Conservation (phyloP, 1,284 basidiomycete genomes). For the Ceratobasidium sp. region DNA sequence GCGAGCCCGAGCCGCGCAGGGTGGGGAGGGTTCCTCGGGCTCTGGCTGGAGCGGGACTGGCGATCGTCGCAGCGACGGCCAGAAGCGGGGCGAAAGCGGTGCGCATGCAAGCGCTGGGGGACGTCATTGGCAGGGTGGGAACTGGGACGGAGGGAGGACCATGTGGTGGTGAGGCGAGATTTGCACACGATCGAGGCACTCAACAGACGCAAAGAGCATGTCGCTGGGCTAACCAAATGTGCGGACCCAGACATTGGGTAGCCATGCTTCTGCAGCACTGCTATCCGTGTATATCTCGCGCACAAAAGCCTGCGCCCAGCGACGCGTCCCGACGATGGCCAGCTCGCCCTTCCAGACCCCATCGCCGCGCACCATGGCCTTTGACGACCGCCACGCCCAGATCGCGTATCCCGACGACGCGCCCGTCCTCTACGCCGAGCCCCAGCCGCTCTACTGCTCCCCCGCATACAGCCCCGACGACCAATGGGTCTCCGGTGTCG, state of each 20-base stretch:
- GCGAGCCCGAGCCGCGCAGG: too few species aligned
- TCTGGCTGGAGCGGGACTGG: too few species aligned
- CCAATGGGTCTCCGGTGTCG: conserved; percentile 8
- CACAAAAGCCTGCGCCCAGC: conserved; percentile 11
- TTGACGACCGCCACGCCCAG: conserved; percentile 25
- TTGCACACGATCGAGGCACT: conserved; percentile 43
- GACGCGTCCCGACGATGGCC: conserved; percentile 17
- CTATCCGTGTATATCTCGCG: conserved; percentile 28
- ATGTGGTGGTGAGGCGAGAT: conserved; percentile 40
- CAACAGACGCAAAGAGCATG: conserved; percentile 41
- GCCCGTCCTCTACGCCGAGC: conserved; percentile 37
- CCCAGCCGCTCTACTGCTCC: conserved; percentile 25
- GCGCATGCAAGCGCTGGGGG: conserved; percentile 18
- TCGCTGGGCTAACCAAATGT: conserved; percentile 32
- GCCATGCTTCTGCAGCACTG: conserved; percentile 40
- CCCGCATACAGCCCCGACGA: conserved; percentile 29
- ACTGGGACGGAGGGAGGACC: conserved; percentile 24
- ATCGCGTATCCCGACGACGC: conserved; percentile 35
- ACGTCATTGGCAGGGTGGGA: conserved; percentile 33
- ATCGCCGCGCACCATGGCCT: conserved; percentile 38
- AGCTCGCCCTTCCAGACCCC: conserved; percentile 29
- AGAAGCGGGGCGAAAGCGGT: too few species aligned
- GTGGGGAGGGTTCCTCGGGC: too few species aligned
- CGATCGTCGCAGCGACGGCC: too few species aligned
- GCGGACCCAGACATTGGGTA: conserved; percentile 9